Percentiles rank a stretch among this genome's conserved stretches.
Evolutionary conservation across 108 stramenopile species (phyloP).

Genomic region (Nitzschia sp.): DNA sequence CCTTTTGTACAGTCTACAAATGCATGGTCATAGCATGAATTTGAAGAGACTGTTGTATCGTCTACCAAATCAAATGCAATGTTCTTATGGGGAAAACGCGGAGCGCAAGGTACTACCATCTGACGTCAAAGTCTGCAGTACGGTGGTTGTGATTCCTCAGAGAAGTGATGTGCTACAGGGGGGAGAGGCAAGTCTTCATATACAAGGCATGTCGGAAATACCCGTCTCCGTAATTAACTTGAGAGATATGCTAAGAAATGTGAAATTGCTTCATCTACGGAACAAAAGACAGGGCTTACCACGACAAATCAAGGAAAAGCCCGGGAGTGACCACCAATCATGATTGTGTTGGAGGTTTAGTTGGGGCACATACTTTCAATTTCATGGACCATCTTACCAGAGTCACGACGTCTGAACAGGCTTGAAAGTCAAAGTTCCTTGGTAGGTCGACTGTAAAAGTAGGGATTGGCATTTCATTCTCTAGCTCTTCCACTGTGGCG

Average conservation of each 20-base stretch:
- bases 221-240: slow-evolving; percentile 12
- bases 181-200: slow-evolving; percentile 24
- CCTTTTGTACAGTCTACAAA: slow-evolving; percentile 21
- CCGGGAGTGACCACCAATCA: no score
- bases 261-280: slow-evolving; percentile 8
- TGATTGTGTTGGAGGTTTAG: no score
- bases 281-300: neutral
- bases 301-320: slow-evolving; percentile 1
- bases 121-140: neutral
- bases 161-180: slow-evolving; percentile 29
- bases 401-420: no score
- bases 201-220: slow-evolving; percentile 33
- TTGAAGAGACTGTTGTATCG: neutral
- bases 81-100: slow-evolving; percentile 8
- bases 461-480: no score
- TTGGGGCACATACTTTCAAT: no score
- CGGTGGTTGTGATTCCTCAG: slow-evolving; percentile 3
- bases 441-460: no score
- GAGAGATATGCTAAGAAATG: slow-evolving; percentile 2
- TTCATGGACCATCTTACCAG: no score
- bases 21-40: slow-evolving; percentile 6
- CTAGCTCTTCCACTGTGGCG: no score
- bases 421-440: no score
- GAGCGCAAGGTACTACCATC: neutral
- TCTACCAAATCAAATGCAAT: neutral